Percentiles rank a stretch among this genome's conserved stretches.
phyloP scores from a whole-genome alignment of 2,329 filamentous ascomycete species.

The Raffaelea deltoideospora region DNA sequence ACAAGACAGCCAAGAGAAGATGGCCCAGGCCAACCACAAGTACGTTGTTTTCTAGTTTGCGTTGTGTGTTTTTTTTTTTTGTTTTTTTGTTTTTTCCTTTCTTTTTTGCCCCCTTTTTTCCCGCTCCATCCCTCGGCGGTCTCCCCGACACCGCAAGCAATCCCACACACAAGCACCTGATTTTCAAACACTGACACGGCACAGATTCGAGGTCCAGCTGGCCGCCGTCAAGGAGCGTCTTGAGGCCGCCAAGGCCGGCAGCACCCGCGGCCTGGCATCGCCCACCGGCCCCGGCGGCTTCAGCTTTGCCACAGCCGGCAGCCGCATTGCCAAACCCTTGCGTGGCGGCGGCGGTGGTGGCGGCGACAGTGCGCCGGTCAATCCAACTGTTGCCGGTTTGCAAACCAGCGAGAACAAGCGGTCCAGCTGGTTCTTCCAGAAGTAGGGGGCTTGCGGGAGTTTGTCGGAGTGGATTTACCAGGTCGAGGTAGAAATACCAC shows the following conservation, averaged over 20 bases:
- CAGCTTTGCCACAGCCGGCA: slow-evolving; percentile 50
- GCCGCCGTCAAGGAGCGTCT: slow-evolving; percentile 95
- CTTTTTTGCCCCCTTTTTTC: neutral
- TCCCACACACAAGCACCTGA: no score
- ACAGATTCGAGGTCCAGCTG: slow-evolving; percentile 91
- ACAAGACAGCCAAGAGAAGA: slow-evolving; percentile 95
- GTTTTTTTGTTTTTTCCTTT: slow-evolving; percentile 11
- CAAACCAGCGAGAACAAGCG: slow-evolving; percentile 53
- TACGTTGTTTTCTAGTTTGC: slow-evolving; percentile 30
- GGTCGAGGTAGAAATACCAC: no score
- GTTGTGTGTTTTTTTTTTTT: neutral
- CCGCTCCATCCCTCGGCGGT: no score
- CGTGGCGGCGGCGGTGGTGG: slow-evolving; percentile 46
- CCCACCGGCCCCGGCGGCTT: slow-evolving; percentile 49
- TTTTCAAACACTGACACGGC: no score
- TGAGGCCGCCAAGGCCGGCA: slow-evolving; percentile 84
- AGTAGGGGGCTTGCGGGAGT: no score
- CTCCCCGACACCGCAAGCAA: no score
- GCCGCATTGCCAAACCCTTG: slow-evolving; percentile 54
- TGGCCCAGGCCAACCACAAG: slow-evolving; percentile 95
- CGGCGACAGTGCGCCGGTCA: slow-evolving; percentile 25
- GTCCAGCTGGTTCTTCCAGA: slow-evolving; percentile 30
- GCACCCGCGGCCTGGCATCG: slow-evolving; percentile 66
- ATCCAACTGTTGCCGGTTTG: slow-evolving; percentile 41
- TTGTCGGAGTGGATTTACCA: no score